These are phyloP conservation scores for Astrothelium macrocarpum DNA, from an alignment of 495 filamentous ascomycete species.

Conservation along the genomic window DNA sequence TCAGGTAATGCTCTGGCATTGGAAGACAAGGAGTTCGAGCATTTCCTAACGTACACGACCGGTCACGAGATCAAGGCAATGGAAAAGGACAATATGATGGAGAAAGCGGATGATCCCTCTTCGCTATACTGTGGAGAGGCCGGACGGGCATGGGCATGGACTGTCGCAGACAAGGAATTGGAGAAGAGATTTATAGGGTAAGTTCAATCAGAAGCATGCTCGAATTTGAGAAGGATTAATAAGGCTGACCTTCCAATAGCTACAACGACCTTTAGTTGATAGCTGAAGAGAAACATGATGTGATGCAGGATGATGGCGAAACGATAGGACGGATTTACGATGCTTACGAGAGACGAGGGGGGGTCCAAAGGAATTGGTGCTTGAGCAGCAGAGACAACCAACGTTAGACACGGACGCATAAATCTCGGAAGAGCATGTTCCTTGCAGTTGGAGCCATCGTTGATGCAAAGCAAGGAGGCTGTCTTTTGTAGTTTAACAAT, in stretches of 20 bases:
- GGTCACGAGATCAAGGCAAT: conserved; percentile 42
- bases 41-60: conserved; percentile 45
- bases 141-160: conserved; percentile 41
- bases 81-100: conserved; percentile 35
- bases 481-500: not conserved
- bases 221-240: not conserved
- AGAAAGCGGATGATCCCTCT: conserved; percentile 33
- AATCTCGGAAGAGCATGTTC: not conserved
- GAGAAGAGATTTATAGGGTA: conserved; percentile 37
- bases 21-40: conserved; percentile 35
- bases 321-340: not conserved
- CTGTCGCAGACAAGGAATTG: conserved; percentile 34
- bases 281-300: not conserved
- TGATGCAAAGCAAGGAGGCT: not conserved
- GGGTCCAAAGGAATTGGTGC: not conserved
- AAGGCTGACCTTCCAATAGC: not conserved
- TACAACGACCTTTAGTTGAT: not conserved
- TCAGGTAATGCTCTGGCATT: conserved; percentile 49
- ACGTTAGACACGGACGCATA: not conserved
- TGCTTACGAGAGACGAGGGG: not conserved
- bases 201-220: not conserved
- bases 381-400: not conserved
- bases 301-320: not conserved
- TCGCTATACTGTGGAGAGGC: conserved; percentile 39
- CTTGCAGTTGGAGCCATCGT: not conserved